Evolutionary conservation across 2,329 filamentous ascomycete genomes (phyloP).

Genomic region (Periconia digitata): DNA sequence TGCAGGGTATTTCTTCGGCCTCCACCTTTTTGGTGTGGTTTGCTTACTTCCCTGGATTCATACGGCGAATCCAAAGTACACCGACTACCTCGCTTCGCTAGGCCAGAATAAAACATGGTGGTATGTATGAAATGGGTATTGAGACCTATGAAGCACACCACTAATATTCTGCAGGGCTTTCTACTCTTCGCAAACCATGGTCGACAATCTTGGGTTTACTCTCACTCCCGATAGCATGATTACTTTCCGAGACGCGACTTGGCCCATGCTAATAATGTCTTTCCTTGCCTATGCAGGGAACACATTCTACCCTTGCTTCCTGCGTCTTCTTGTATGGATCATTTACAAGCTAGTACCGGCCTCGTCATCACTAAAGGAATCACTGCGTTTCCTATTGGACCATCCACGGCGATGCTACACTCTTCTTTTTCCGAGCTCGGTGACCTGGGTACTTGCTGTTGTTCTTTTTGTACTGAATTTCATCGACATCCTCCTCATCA

Average conservation of each 20-base stretch:
- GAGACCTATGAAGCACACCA: background rate
- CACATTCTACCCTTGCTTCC: slow-evolving; percentile 59
- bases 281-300: slow-evolving; percentile 56
- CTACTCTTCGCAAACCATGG: slow-evolving; percentile 53
- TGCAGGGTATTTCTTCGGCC: slow-evolving; percentile 49
- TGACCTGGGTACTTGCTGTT: slow-evolving; percentile 59
- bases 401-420: slow-evolving; percentile 65
- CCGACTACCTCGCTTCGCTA: slow-evolving; percentile 46
- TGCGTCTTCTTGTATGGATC: slow-evolving; percentile 60
- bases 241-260: slow-evolving; percentile 53
- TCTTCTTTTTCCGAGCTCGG: slow-evolving; percentile 59
- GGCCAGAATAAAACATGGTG: slow-evolving; percentile 54
- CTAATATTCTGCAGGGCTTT: slow-evolving; percentile 11
- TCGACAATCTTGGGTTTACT: slow-evolving; percentile 56
- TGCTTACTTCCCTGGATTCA: slow-evolving; percentile 53
- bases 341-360: slow-evolving; percentile 51
- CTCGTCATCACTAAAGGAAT: slow-evolving; percentile 41
- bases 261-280: slow-evolving; percentile 51
- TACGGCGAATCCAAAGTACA: slow-evolving; percentile 43
- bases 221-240: slow-evolving; percentile 61
- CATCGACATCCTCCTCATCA: slow-evolving; percentile 43
- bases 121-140: slow-evolving; percentile 41
- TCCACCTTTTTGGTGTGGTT: slow-evolving; percentile 53
- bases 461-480: slow-evolving; percentile 56
- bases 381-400: slow-evolving; percentile 60